Conservation (phyloP, 257 asterid genomes). For the Cinchona pubescens region DNA sequence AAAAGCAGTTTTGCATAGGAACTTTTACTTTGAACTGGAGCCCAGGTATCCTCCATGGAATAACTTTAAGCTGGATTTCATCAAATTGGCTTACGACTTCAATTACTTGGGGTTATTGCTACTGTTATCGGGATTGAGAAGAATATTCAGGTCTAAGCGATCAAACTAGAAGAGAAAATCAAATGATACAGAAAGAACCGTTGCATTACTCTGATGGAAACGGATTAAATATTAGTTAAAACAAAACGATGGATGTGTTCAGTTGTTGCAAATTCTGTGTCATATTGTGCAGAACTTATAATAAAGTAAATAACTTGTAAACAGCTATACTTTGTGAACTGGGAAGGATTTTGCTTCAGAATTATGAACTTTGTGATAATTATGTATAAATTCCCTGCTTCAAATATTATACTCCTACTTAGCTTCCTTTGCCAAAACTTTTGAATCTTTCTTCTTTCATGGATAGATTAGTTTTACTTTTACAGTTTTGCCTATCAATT, state of each 20-base stretch:
- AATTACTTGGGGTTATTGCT: constrained; percentile 52
- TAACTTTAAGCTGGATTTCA: constrained; percentile 71
- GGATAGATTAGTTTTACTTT: no score
- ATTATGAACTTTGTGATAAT: background rate
- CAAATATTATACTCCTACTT: no score
- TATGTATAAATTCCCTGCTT: background rate
- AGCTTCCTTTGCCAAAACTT: no score
- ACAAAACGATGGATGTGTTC: background rate
- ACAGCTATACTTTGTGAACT: no score
- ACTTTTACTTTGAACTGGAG: constrained; percentile 61
- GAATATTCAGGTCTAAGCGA: constrained; percentile 17
- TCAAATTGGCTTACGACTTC: constrained; percentile 55
- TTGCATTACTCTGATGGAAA: background rate
- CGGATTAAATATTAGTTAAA: background rate
- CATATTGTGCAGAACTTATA: background rate
- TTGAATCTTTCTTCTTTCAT: no score
- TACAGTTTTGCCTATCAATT: no score
- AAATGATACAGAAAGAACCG: background rate
- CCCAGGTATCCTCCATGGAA: constrained; percentile 95
- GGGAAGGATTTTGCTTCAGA: background rate
- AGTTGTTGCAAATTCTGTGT: background rate
- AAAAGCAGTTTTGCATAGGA: constrained; percentile 68
- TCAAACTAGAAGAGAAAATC: constrained; percentile 4
- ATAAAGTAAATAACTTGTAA: no score
- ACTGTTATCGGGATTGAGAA: constrained; percentile 50